Evolutionary conservation across 202 grass and related monocot genomes (phyloP).

Genomic region (Alloteropsis angusta): DNA sequence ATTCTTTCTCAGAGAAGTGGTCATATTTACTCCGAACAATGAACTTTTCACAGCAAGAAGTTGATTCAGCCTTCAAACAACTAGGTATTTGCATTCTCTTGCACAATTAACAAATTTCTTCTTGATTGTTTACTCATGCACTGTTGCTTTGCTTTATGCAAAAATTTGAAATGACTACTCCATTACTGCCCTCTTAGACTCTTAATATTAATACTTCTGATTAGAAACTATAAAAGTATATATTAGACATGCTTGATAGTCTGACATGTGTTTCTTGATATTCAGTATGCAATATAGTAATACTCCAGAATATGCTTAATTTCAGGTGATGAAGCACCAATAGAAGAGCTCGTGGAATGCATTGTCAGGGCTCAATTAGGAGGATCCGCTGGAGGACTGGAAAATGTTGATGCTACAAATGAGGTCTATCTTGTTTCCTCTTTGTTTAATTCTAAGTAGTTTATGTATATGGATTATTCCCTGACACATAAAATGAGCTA

Average conservation of each 20-base stretch:
- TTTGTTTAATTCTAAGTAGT: constrained; percentile 3
- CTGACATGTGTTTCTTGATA: neutral
- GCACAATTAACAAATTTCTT: neutral
- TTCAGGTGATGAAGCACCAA: constrained; percentile 56
- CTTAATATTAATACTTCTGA: neutral
- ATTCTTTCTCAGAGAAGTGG: constrained; percentile 45
- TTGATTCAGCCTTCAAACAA: constrained; percentile 60
- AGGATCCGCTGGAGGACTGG: constrained; percentile 26
- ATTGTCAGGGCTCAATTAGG: constrained; percentile 65
- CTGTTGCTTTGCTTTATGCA: neutral
- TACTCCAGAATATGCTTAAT: constrained; percentile 20
- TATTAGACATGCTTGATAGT: neutral
- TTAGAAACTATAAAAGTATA: neutral
- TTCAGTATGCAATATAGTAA: constrained; percentile 8
- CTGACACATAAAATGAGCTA: neutral
- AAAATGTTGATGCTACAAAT: constrained; percentile 33
- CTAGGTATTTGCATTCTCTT: constrained; percentile 47
- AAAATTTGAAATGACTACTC: neutral
- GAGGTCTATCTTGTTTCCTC: constrained; percentile 24
- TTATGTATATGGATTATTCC: neutral
- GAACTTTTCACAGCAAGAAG: constrained; percentile 73
- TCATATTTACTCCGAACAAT: constrained; percentile 58
- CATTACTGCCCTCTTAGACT: neutral
- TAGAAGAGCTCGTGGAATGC: constrained; percentile 62
- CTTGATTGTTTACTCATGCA: neutral